Conservation (phyloP, 1,139 yeast species). For the Debaryomyces subglobosus region DNA sequence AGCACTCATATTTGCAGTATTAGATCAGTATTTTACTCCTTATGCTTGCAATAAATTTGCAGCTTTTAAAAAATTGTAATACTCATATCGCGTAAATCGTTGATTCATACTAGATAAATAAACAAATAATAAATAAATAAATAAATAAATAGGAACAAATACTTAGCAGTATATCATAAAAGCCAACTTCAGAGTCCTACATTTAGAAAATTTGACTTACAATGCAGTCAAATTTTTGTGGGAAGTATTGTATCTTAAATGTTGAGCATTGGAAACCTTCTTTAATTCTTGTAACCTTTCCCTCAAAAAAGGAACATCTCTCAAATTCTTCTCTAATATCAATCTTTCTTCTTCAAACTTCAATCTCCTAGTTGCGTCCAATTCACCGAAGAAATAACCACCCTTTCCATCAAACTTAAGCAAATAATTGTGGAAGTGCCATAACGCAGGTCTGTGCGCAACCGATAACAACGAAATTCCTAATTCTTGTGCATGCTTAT, state of each 20-base stretch:
- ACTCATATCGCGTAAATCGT: conserved; percentile 1
- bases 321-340: conserved; percentile 61
- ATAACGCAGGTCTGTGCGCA: conserved; percentile 87
- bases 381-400: conserved; percentile 66
- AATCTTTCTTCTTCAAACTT: conserved; percentile 73
- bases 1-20: neutral
- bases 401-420: conserved; percentile 88
- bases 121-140: conserved; percentile 2
- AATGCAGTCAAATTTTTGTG: conserved; percentile 9
- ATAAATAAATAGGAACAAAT: neutral
- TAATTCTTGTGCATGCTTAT: conserved; percentile 75
- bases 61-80: neutral
- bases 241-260: conserved; percentile 27
- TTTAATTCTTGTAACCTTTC: conserved; percentile 63
- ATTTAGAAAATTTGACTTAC: neutral
- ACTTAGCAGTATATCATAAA: neutral
- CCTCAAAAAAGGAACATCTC: conserved; percentile 67
- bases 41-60: neutral
- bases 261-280: conserved; percentile 53
- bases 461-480: conserved; percentile 88
- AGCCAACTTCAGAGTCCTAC: neutral
- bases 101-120: conserved; percentile 1
- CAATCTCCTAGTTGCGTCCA: conserved; percentile 70
- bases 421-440: conserved; percentile 88
- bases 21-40: neutral